Evolutionary conservation across 768 basidiomycete genomes (phyloP).

Genomic region (Kwoniella mangroviensis): DNA sequence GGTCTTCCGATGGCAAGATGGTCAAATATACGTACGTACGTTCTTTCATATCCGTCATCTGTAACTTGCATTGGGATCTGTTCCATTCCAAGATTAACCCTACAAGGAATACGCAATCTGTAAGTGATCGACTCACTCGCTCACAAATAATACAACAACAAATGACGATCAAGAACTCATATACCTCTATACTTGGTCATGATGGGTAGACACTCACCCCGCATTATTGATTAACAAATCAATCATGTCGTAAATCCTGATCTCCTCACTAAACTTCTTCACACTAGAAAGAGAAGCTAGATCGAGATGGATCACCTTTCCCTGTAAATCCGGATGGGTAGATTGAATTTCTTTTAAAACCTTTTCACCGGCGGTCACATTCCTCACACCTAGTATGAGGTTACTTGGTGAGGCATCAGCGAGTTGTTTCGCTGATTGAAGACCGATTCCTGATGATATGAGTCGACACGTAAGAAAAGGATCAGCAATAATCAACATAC

Average conservation of each 20-base stretch:
- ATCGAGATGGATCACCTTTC: slow-evolving; percentile 23
- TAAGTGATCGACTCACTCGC: neutral
- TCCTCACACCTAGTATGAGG: slow-evolving; percentile 30
- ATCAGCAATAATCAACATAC: no score
- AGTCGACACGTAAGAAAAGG: neutral
- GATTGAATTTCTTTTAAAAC: slow-evolving; percentile 7
- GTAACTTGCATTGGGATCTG: no score
- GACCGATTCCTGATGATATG: slow-evolving; percentile 25
- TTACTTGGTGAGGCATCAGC: slow-evolving; percentile 14
- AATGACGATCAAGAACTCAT: neutral
- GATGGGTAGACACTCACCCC: slow-evolving; percentile 15
- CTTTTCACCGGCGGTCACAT: slow-evolving; percentile 10
- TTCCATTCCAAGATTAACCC: no score
- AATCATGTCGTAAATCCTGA: slow-evolving; percentile 7
- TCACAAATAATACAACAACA: neutral
- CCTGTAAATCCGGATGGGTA: slow-evolving; percentile 10
- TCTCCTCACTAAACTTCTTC: slow-evolving; percentile 10
- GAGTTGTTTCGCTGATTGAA: slow-evolving; percentile 25
- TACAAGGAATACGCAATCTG: no score
- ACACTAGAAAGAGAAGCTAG: slow-evolving; percentile 16
- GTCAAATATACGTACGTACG: no score
- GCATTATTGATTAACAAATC: slow-evolving; percentile 38
- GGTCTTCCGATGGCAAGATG: no score
- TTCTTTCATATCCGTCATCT: no score
- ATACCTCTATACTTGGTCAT: no score